Base-by-base conservation (phyloP, 2,329 filamentous ascomycete species). In the Claviceps fusiformis region DNA sequence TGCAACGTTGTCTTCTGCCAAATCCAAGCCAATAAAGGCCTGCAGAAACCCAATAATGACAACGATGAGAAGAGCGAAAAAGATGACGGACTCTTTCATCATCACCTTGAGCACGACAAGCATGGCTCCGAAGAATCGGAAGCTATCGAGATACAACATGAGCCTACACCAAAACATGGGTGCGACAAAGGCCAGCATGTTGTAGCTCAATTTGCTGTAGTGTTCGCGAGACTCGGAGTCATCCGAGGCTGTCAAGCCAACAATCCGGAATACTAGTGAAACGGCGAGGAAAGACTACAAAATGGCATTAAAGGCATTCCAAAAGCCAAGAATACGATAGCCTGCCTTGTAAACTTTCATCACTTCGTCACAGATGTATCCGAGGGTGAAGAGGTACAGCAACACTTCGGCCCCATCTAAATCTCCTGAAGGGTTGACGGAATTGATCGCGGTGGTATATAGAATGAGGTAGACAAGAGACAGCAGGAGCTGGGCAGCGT, bases 71-170 rank as follows among this genome's bases (percentile, higher is more conserved):
- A 98, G 77, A 1, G 91, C 89, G 65, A 98, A 98, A 76, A 98
- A 98, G 60, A 97, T 97, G 62, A 96, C 76, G 0, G 88, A 95
- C 69, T 92, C 87, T 65, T 89, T 89, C 86, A 92, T 91, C 87
- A 92, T 91, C 53, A 91, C 87, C 68, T 97, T 95, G 48, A 98
- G 76, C 2, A 98, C 91, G 2, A 98, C 92, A 1, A 98, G 80
- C 93, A 98, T 98, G 52, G 92, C 90, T 29, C 93, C 93, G 64
- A 98, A 98, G 75, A 98, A 98, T 55, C 88, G 84, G 77, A 95
- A 82, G 39, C 87, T 89, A 70, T 98, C 93, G 19, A 98, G 81
- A 66, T 96, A 98, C 7, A 98, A 80, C 59, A 98, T 73, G 57
- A 98, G 77, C 5, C 93, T 86, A 65, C 85, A 87, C 92, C 93